phyloP scores from a whole-genome alignment of 179 eudicot genomes.

The Beta corolliflora region DNA sequence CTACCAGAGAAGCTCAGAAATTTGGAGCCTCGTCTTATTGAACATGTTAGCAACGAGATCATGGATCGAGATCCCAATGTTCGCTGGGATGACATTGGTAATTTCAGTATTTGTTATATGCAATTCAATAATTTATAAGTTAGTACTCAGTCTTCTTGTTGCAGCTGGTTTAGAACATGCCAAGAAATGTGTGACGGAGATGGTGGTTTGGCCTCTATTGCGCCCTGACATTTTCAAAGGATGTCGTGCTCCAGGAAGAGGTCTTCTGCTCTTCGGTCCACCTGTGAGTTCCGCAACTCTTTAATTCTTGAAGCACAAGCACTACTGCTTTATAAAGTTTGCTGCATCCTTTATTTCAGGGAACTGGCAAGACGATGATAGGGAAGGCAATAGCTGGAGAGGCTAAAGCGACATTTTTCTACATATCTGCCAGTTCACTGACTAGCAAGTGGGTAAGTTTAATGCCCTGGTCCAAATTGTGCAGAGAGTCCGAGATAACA shows the following conservation, averaged over 20 bases:
- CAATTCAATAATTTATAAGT: not conserved
- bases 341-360: constrained; percentile 48
- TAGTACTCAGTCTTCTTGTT: constrained; percentile 27
- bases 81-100: constrained; percentile 98
- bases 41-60: constrained; percentile 95
- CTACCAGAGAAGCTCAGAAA: constrained; percentile 95
- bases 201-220: constrained; percentile 96
- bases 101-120: constrained; percentile 10
- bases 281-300: constrained; percentile 64
- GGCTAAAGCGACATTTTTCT: constrained; percentile 98
- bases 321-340: not conserved
- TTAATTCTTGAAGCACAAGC: constrained; percentile 1
- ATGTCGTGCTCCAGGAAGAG: constrained; percentile 98
- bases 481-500: not conserved
- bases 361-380: constrained; percentile 98
- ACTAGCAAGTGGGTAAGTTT: constrained; percentile 95
- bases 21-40: constrained; percentile 95
- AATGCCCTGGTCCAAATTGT: not conserved
- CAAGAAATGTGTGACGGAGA: constrained; percentile 96
- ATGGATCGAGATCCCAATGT: constrained; percentile 98
- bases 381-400: constrained; percentile 99
- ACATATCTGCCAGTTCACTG: constrained; percentile 96
- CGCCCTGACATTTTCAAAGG: constrained; percentile 98
- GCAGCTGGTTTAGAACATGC: constrained; percentile 98
- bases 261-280: constrained; percentile 98